These are phyloP conservation scores for Pholiota microspora DNA, from an alignment of 768 basidiomycete species.

Conservation along the genomic window DNA sequence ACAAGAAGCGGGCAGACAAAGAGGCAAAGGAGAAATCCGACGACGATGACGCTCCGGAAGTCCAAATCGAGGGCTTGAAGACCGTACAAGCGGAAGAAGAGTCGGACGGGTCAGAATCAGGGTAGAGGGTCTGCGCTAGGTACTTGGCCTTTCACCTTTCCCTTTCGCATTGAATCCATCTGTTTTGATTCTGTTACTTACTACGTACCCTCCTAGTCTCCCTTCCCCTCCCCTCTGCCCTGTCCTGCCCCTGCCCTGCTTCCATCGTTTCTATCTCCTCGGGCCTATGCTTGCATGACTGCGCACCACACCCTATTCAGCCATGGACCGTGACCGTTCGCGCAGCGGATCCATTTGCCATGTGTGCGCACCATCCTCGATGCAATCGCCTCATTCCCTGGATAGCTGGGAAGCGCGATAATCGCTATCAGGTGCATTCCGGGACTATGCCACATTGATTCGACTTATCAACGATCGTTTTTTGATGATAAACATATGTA, in stretches of 20 bases:
- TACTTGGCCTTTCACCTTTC: background rate
- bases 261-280: background rate
- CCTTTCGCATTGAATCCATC: background rate
- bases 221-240: no score
- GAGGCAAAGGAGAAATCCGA: constrained; percentile 49
- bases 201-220: no score
- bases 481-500: background rate
- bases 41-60: constrained; percentile 32
- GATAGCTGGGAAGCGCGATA: background rate
- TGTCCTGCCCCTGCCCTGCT: no score
- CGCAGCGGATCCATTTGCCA: background rate
- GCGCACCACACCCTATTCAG: background rate
- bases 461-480: no score
- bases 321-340: background rate
- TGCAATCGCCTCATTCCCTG: background rate
- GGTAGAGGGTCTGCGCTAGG: background rate
- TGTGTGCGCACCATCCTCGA: background rate
- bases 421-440: background rate
- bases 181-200: no score
- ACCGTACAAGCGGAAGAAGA: constrained; percentile 30
- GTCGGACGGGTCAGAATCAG: constrained; percentile 24
- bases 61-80: constrained; percentile 64
- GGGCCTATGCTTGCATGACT: background rate
- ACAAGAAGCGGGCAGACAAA: constrained; percentile 65
- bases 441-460: background rate